Percentiles rank a stretch among this genome's conserved stretches.
These are phyloP conservation scores for Apiospora aurea DNA, from an alignment of 2,329 filamentous ascomycete genomes.

Conservation along the genomic window DNA sequence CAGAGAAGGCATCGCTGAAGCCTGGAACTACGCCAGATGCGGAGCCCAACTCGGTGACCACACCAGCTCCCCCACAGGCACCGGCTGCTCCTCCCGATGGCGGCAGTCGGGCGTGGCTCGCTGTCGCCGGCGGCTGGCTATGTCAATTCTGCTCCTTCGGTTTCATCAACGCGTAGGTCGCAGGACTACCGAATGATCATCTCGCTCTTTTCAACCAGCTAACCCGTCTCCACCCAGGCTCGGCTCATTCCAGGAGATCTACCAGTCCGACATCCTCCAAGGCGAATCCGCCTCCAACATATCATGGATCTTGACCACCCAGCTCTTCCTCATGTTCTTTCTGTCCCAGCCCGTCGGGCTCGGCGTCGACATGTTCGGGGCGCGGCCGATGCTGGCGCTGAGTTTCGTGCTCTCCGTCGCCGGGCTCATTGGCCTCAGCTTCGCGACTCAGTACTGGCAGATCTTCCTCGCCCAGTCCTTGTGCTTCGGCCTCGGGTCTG, in stretches of 20 bases:
- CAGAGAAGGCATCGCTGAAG: no score
- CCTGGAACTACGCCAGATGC: no score
- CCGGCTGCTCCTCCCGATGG: conserved; percentile 30
- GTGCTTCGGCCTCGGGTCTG: conserved; percentile 49
- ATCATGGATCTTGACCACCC: conserved; percentile 65
- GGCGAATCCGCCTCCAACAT: conserved; percentile 53
- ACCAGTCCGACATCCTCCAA: no score
- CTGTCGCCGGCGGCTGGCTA: conserved; percentile 39
- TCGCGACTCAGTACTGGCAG: conserved; percentile 54
- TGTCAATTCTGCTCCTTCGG: conserved; percentile 54
- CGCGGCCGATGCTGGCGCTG: conserved; percentile 61
- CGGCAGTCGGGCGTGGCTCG: conserved; percentile 34
- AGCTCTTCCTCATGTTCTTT: conserved; percentile 52
- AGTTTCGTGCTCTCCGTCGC: conserved; percentile 66
- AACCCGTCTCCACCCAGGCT: background rate
- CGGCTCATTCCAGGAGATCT: background rate
- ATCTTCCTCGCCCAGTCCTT: conserved; percentile 52
- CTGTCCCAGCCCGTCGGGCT: conserved; percentile 56
- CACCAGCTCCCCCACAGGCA: no score
- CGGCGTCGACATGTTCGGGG: conserved; percentile 70
- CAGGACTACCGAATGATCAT: conserved; percentile 29
- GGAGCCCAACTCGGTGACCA: no score
- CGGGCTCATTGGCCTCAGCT: conserved; percentile 69
- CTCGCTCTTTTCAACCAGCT: no score
- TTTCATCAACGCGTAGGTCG: conserved; percentile 52